These are phyloP conservation scores for Emergomyces africanus DNA, from an alignment of 2,329 filamentous ascomycete genomes.

Conservation along the genomic window DNA sequence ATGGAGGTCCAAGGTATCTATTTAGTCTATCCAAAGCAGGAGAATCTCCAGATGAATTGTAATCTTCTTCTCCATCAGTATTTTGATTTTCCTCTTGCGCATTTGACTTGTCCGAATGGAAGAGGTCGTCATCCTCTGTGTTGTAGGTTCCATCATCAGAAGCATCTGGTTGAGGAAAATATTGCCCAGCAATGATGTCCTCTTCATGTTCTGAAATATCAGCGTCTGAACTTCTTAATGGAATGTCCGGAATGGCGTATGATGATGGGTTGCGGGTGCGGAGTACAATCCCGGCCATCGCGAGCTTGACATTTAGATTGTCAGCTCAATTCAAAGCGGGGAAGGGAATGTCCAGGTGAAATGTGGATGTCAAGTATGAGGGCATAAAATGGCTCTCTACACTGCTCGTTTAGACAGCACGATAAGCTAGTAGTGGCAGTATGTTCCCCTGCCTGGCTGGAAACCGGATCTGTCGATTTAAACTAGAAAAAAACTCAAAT, in stretches of 20 bases:
- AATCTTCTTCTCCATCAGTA: not conserved
- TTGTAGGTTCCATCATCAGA: slow-evolving; percentile 18
- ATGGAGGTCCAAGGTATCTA: slow-evolving; percentile 53
- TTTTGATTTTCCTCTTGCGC: slow-evolving; percentile 3
- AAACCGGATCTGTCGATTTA: not conserved
- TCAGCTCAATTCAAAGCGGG: not conserved
- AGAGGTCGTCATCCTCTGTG: not conserved
- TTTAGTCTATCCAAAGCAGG: slow-evolving; percentile 32
- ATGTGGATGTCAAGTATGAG: not conserved
- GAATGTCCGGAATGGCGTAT: not conserved
- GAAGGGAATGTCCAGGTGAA: not conserved
- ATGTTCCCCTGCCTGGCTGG: not conserved
- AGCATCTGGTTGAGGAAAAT: slow-evolving; percentile 7
- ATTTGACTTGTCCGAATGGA: not conserved
- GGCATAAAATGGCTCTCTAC: not conserved
- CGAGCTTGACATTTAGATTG: not conserved
- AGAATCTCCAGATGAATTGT: slow-evolving; percentile 4
- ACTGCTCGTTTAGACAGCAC: not conserved
- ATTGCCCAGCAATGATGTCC: not conserved
- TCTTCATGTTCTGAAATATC: not conserved
- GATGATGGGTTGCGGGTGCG: not conserved
- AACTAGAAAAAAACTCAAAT: no score
- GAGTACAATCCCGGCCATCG: not conserved
- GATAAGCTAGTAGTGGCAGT: no score
- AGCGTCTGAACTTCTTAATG: not conserved